Evolutionary conservation across 176 grass and related monocot genomes (phyloP).

Genomic region (Cocos nucifera): DNA sequence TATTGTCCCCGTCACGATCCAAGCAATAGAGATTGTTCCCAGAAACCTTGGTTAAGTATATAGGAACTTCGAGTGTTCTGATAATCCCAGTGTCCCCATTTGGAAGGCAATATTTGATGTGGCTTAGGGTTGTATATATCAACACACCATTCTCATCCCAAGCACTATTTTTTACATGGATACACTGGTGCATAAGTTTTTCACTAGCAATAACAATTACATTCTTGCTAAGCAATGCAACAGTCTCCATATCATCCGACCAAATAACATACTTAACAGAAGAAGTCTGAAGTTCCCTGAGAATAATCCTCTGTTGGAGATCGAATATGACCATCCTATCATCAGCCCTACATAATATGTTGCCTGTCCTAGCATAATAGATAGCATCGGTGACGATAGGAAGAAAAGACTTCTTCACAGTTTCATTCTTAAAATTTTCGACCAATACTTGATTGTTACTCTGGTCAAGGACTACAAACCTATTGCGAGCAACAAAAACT

Average conservation of each 20-base stretch:
- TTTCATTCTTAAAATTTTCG: slow-evolving; percentile 81
- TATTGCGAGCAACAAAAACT: slow-evolving; percentile 74
- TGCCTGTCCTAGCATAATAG: slow-evolving; percentile 88
- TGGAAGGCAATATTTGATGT: slow-evolving; percentile 98
- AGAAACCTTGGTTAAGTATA: slow-evolving; percentile 88
- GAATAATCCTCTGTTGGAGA: slow-evolving; percentile 76
- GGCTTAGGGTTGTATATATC: slow-evolving; percentile 83
- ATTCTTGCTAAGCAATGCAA: slow-evolving; percentile 91
- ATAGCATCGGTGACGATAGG: slow-evolving; percentile 73
- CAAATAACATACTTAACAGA: slow-evolving; percentile 76
- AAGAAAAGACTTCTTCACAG: slow-evolving; percentile 74
- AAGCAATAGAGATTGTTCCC: slow-evolving; percentile 74
- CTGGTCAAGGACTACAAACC: slow-evolving; percentile 88
- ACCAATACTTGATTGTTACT: slow-evolving; percentile 68
- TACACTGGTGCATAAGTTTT: slow-evolving; percentile 68
- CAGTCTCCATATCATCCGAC: slow-evolving; percentile 91
- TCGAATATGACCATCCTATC: slow-evolving; percentile 75
- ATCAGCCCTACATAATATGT: slow-evolving; percentile 70
- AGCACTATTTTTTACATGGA: slow-evolving; percentile 95
- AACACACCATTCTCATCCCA: slow-evolving; percentile 97
- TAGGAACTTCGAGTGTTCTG: slow-evolving; percentile 78
- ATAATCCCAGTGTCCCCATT: slow-evolving; percentile 96
- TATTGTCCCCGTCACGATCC: slow-evolving; percentile 93
- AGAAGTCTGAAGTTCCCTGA: slow-evolving; percentile 76
- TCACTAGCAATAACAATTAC: slow-evolving; percentile 80